Base-by-base conservation (phyloP, 345 rosid genomes). In the Aquilaria malaccensis region DNA sequence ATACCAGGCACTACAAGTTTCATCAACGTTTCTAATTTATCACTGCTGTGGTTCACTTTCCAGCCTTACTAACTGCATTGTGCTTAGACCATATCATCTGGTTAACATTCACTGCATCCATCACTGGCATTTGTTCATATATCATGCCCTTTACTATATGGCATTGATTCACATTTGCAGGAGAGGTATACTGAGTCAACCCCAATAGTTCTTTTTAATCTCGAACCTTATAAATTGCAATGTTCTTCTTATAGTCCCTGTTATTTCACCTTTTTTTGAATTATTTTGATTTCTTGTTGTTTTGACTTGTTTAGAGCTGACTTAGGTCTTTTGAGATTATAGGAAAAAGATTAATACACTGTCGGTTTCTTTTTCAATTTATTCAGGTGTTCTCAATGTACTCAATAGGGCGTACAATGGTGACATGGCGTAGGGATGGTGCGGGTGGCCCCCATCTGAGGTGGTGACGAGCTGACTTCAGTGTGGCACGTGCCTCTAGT, bases 181-280 rank as follows among this genome's bases (percentile, higher is more conserved):
- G 97, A 85, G 65, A 80, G 65, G 11, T 86, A 82, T 85, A 88
- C 88, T 33, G 70, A 7, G 46, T 87, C 89, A 61, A 89, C 91
- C 57, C 93, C 98, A 69, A 67, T 86, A 1, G 93, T 92, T 75
- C 76, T 89, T 30, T 92, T 87, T 73, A 92, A 89, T 76, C 96
- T 92, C 69, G 98, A 92, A 79, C 89, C 89, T 55, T 95, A 92
- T 63, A 92, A 95, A 37, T 76, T 92, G 68, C 93, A 97, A 95
- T 92, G 82, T 22, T 22, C 22, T 22, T 22, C 22, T 22, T 22
- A 22, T 66, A 13, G 55, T 46, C 67, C 60, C 45, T 67, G 10
- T 30, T 31, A 62, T 49, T 68, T 22, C 22, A 1, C 22, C 22
- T 22, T 22, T 22, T 22, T 22, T 1, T 22, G 1, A 22, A 22